These are phyloP conservation scores for Sodiomyces alkalinus DNA, from an alignment of 2,329 filamentous ascomycete species.

Conservation along the genomic window DNA sequence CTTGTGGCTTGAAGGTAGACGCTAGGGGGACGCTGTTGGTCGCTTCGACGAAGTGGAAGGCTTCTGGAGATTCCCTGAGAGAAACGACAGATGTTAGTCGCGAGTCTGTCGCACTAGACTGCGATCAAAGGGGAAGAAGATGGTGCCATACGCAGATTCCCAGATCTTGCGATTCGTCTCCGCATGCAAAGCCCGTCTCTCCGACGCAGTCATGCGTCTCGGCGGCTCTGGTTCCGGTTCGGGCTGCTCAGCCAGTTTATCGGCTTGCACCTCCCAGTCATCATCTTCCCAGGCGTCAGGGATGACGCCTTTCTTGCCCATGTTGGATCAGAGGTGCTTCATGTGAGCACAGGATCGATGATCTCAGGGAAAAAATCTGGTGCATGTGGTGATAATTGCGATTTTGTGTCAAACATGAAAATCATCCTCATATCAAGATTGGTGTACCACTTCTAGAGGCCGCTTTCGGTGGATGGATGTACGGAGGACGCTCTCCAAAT, in stretches of 20 bases:
- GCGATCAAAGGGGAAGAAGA: slow-evolving; percentile 5
- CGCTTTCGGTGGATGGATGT: too few species aligned
- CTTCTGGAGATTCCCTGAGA: slow-evolving; percentile 43
- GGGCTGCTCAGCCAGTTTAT: slow-evolving; percentile 31
- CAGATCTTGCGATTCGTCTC: slow-evolving; percentile 77
- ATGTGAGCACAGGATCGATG: too few species aligned
- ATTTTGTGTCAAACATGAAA: too few species aligned
- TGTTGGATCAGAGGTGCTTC: too few species aligned
- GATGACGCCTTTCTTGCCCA: slow-evolving; percentile 32
- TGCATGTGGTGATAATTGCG: too few species aligned
- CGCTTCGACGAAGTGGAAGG: slow-evolving; percentile 61
- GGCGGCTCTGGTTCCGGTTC: slow-evolving; percentile 18
- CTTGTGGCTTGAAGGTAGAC: slow-evolving; percentile 63
- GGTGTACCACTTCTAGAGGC: too few species aligned
- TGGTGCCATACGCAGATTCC: slow-evolving; percentile 60
- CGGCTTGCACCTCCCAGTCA: slow-evolving; percentile 72
- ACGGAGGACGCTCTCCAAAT: too few species aligned
- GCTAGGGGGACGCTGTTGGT: slow-evolving; percentile 44
- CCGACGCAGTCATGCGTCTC: slow-evolving; percentile 48
- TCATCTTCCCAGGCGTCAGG: slow-evolving; percentile 83
- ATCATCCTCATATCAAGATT: too few species aligned
- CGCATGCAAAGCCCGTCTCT: slow-evolving; percentile 64
- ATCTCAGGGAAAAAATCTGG: too few species aligned
- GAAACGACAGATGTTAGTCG: too few species aligned
- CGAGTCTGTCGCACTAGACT: background rate